Evolutionary conservation across 139 green algal genomes (phyloP).

Genomic region (Haematococcus lacustris): DNA sequence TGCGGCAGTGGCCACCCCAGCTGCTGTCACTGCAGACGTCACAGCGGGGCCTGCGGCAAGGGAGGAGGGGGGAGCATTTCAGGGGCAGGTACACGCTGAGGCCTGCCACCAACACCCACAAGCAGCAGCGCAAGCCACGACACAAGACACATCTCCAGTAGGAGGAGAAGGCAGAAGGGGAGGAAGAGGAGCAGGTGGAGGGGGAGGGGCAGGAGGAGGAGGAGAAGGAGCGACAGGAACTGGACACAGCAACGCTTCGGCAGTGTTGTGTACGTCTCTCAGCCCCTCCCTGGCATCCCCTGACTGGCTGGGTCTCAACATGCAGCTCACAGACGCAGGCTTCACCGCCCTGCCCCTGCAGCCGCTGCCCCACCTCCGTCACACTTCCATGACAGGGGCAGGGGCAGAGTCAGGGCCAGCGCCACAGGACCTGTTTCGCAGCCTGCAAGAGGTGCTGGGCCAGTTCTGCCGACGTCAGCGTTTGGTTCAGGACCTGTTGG

Average conservation of each 20-base stretch:
- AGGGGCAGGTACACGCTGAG: neutral
- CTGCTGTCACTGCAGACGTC: neutral
- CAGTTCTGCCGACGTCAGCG: conserved; percentile 19
- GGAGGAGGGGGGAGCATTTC: neutral
- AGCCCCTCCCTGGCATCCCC: no score
- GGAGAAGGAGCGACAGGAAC: neutral
- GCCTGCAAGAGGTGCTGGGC: neutral
- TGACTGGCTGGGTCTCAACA: conserved; percentile 16
- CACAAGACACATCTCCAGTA: neutral
- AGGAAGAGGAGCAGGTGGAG: neutral
- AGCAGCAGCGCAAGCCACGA: neutral
- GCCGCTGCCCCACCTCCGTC: neutral
- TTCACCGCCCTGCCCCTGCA: conserved; percentile 6
- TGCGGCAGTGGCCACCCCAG: neutral
- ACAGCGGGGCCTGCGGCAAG: neutral
- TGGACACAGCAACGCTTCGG: neutral
- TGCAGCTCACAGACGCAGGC: conserved; percentile 13
- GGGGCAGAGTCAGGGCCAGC: neutral
- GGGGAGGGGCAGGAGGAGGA: no score
- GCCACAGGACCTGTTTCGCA: neutral
- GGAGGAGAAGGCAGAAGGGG: neutral
- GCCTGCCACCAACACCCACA: neutral
- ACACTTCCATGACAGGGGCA: neutral
- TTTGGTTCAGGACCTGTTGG: conserved; percentile 24
- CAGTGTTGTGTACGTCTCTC: no score